phyloP scores from a whole-genome alignment of 805 yeast genomes.

The Starmerella roubikii region DNA sequence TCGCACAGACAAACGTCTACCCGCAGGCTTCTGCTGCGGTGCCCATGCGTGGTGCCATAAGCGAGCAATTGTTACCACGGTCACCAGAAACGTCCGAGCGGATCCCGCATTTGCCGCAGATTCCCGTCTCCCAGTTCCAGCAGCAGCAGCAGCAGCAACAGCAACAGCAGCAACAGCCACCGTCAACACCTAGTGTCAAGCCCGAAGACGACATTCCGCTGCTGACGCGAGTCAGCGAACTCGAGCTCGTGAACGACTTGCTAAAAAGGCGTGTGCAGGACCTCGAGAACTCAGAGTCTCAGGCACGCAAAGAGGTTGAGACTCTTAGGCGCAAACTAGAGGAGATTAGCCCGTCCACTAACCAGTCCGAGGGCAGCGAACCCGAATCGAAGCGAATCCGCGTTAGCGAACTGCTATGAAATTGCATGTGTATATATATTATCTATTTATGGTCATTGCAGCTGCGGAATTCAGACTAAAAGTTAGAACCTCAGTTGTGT shows the following conservation, averaged over 20 bases:
- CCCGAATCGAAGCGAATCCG: constrained; percentile 11
- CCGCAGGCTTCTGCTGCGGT: constrained; percentile 6
- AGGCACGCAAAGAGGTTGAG: constrained; percentile 22
- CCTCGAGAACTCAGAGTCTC: constrained; percentile 40
- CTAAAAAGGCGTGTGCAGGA: constrained; percentile 73
- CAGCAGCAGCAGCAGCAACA: constrained; percentile 2
- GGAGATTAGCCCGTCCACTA: neutral
- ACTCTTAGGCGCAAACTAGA: constrained; percentile 5
- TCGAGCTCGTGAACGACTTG: constrained; percentile 81
- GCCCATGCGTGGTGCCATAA: constrained; percentile 20
- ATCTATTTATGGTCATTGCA: neutral
- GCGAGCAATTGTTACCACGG: constrained; percentile 21
- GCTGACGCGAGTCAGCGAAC: constrained; percentile 68
- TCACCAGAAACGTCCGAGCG: constrained; percentile 20
- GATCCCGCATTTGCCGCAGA: constrained; percentile 20
- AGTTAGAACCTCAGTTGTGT: too few relatives aligned
- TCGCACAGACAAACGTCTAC: constrained; percentile 9
- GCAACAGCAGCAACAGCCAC: neutral
- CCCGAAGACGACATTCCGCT: constrained; percentile 26
- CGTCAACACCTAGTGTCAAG: neutral
- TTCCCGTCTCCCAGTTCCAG: constrained; percentile 18
- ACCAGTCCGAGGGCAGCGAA: too few relatives aligned
- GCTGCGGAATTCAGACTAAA: too few relatives aligned
- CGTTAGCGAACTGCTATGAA: constrained; percentile 12
- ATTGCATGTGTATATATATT: constrained; percentile 1